phyloP scores from a whole-genome alignment of 345 rosid species.

The Adansonia digitata region DNA sequence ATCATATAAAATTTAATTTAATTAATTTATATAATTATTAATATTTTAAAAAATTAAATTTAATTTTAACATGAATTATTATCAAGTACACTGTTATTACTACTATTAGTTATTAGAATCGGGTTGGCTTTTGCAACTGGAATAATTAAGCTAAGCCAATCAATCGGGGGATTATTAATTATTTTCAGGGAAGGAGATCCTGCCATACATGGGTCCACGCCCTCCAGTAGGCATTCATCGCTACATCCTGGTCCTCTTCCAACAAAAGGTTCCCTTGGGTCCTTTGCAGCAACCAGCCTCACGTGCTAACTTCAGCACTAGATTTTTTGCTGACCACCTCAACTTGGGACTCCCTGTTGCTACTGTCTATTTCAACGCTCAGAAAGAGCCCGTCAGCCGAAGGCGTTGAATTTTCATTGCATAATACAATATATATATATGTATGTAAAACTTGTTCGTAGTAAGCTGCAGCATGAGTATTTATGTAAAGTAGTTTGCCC shows the following conservation, averaged over 20 bases:
- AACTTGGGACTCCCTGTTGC: slow-evolving; percentile 79
- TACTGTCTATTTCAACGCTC: slow-evolving; percentile 78
- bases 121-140: neutral
- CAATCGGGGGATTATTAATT: neutral
- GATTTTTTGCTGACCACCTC: slow-evolving; percentile 51
- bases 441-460: too few species aligned
- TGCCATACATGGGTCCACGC: slow-evolving; percentile 61
- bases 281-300: slow-evolving; percentile 48
- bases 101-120: too few species aligned
- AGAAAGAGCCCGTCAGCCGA: slow-evolving; percentile 68
- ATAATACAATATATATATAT: too few species aligned
- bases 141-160: neutral
- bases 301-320: slow-evolving; percentile 71
- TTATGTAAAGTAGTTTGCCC: neutral
- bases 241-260: slow-evolving; percentile 64
- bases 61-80: too few species aligned
- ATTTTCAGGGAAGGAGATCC: slow-evolving; percentile 60
- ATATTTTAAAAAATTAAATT: too few species aligned
- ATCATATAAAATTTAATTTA: too few species aligned
- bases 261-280: slow-evolving; percentile 54
- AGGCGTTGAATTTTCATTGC: slow-evolving; percentile 34
- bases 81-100: too few species aligned
- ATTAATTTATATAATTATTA: too few species aligned
- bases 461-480: too few species aligned
- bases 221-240: slow-evolving; percentile 91